Evolutionary conservation across 78 protist species (phyloP), one percentile per base, ranked within the genome.

Genomic region (slime mould (Dictyostelium discoideum)): DNA sequence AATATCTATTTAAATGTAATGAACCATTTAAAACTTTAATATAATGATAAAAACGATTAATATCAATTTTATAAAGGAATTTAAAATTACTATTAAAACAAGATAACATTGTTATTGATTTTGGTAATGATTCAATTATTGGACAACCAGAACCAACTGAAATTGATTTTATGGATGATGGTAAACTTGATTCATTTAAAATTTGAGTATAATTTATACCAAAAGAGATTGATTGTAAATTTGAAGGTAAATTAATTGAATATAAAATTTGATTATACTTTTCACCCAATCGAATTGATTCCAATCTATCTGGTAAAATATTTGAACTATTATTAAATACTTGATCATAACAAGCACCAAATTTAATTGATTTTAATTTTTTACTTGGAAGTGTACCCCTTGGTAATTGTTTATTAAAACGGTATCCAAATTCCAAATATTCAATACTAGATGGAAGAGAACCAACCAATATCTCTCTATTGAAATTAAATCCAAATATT

Each of bases 271-370:
- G 81, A 74, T 74, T 74, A 32, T 14, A 74, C 11, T 74, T 74
- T 32, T 74, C 81, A 74, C 81, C 81, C 37, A 32, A 74, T 32
- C 37, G 48, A 37, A 74, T 74, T 37, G 81, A 74, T 5, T 29
- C 48, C 13, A 74, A 37, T 22, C 16, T 69, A 9, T 69, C 77
- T 2, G 77, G 77, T 26, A 69, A 26, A 69, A 69, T 69, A 37
- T 37, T 37, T 29, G 18, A 20, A 11, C 3, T 8, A 69, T 69
- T 24, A 74, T 29, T 37, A 13, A 74, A 29, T 3, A 26, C 3
- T 37, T 74, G 81, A 37, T 74, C 39, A 74, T 37, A 74, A 18
- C 81, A 74, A 29, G 81, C 37, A 18, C 81, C 81, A 37, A 74
- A 74, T 37, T 37, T 26, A 74, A 74, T 37, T 14, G 50, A 37